A percentile compares a stretch with the other conserved stretches of the same genome.
Evolutionary conservation across 2,329 filamentous ascomycete species (phyloP).

Genomic region (Curvularia sp.): DNA sequence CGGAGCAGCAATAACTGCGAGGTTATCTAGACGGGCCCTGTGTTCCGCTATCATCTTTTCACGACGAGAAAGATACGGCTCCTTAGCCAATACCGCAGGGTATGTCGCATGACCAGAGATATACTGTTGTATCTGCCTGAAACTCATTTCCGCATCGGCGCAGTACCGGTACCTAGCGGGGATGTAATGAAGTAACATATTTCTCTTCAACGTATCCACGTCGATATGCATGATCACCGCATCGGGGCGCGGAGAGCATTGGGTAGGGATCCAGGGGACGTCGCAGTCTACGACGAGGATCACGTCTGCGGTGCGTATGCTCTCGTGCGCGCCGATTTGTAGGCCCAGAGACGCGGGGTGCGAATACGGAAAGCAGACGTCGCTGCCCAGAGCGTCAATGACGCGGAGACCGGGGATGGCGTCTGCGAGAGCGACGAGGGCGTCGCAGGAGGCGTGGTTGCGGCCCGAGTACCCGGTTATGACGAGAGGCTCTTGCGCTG

Average conservation of each 20-base stretch:
- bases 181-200: constrained; percentile 66
- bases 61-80: background rate
- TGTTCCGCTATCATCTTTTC: constrained; percentile 1
- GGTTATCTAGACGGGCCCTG: background rate
- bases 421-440: constrained; percentile 71
- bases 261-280: constrained; percentile 90
- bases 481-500: constrained; percentile 71
- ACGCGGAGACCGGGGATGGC: constrained; percentile 73
- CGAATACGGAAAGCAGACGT: constrained; percentile 74
- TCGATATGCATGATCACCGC: constrained; percentile 71
- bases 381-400: constrained; percentile 76
- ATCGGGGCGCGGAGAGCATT: constrained; percentile 63
- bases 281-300: constrained; percentile 89
- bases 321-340: constrained; percentile 74
- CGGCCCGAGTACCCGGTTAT: constrained; percentile 75
- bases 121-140: constrained; percentile 36
- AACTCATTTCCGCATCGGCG: constrained; percentile 56
- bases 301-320: constrained; percentile 77
- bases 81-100: background rate
- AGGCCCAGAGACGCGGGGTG: constrained; percentile 68
- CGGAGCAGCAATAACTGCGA: background rate
- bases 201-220: constrained; percentile 69
- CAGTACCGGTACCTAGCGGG: constrained; percentile 61
- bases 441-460: constrained; percentile 67
- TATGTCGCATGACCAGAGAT: background rate